These are phyloP conservation scores for Castanea crenata DNA, from an alignment of 306 rosid species.

Conservation along the genomic window DNA sequence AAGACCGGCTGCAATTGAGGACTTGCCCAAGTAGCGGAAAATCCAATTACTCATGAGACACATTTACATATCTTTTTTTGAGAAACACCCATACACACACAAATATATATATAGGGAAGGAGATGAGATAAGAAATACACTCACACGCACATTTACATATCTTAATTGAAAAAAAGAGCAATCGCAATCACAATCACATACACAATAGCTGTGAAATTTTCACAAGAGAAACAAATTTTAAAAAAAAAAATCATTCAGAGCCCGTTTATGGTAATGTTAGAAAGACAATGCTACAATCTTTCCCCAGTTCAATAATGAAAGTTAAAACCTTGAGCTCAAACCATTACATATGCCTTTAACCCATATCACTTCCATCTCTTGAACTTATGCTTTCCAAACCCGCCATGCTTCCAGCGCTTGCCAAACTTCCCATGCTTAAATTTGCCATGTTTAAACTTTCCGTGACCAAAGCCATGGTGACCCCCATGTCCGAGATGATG, in stretches of 20 bases:
- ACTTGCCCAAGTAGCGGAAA: not conserved
- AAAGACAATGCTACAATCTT: not conserved
- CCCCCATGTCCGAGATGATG: conserved; percentile 34
- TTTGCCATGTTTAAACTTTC: conserved; percentile 61
- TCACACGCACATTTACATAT: not conserved
- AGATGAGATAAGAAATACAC: too few species aligned
- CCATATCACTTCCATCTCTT: conserved; percentile 65
- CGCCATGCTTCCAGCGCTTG: conserved; percentile 56
- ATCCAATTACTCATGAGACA: not conserved
- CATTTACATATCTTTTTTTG: not conserved
- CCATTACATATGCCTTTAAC: not conserved
- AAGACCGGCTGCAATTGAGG: not conserved
- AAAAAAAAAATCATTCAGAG: not conserved
- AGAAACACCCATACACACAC: too few species aligned
- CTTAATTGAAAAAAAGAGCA: not conserved
- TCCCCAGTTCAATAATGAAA: not conserved
- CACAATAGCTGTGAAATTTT: not conserved
- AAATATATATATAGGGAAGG: too few species aligned
- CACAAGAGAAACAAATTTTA: not conserved
- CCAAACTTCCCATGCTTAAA: conserved; percentile 78
- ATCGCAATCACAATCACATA: not conserved
- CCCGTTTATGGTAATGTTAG: not conserved
- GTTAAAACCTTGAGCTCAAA: not conserved
- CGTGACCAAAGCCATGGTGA: conserved; percentile 43
- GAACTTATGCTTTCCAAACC: conserved; percentile 50